phyloP scores from a whole-genome alignment of 257 asterid species.

The Jacaranda copaia region DNA sequence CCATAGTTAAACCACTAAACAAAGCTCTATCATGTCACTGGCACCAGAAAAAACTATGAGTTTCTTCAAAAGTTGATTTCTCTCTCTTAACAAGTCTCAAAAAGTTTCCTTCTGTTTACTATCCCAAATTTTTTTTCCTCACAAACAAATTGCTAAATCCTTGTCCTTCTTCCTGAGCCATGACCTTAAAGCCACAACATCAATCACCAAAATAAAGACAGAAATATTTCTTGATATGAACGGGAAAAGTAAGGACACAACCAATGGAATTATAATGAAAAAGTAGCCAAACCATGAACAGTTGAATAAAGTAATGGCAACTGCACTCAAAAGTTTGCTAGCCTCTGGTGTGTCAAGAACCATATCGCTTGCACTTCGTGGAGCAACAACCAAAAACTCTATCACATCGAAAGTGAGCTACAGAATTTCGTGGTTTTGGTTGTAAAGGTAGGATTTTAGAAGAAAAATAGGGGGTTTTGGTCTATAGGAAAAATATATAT shows the following conservation, averaged over 20 bases:
- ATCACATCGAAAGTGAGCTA: slow-evolving; percentile 76
- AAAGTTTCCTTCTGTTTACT: too few species aligned
- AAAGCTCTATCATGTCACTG: too few species aligned
- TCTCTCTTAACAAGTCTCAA: too few species aligned
- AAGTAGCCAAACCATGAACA: slow-evolving; percentile 60
- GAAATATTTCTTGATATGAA: background rate
- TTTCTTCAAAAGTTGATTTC: too few species aligned
- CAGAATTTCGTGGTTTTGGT: too few species aligned
- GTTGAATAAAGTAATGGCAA: slow-evolving; percentile 75
- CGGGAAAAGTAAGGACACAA: background rate
- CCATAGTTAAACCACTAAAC: too few species aligned
- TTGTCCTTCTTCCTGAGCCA: background rate
- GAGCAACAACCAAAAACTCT: slow-evolving; percentile 84
- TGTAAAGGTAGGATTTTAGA: too few species aligned
- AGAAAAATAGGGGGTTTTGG: too few species aligned
- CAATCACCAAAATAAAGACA: background rate
- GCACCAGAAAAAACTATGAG: too few species aligned
- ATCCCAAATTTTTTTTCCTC: too few species aligned
- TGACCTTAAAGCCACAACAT: background rate
- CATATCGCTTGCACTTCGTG: slow-evolving; percentile 77
- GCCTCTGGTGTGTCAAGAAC: slow-evolving; percentile 88
- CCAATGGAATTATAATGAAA: background rate
- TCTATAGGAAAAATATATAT: too few species aligned
- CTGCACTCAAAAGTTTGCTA: slow-evolving; percentile 82
- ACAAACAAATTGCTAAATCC: too few species aligned